These are phyloP conservation scores for Penicillium salamii DNA, from an alignment of 495 filamentous ascomycete species.

Conservation along the genomic window DNA sequence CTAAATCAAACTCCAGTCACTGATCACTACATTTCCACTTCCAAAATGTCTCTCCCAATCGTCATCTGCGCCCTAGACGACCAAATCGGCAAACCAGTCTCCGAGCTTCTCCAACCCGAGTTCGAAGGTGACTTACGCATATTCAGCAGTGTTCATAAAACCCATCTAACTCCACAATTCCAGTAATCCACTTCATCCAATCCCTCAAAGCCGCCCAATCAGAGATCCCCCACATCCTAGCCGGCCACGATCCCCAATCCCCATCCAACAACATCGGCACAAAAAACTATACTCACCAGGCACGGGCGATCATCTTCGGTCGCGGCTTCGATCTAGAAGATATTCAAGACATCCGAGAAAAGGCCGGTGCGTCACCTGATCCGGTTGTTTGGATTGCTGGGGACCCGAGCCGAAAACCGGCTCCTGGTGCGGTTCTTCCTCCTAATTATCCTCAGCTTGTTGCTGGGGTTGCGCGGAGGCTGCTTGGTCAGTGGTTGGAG, in stretches of 20 bases:
- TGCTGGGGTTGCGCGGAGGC: conserved; percentile 1
- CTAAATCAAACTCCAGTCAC: background rate
- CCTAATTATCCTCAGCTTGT: conserved; percentile 15
- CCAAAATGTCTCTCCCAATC: conserved; percentile 16
- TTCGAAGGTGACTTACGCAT: conserved; percentile 24
- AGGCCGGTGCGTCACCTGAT: conserved; percentile 1
- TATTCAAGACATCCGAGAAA: conserved; percentile 13
- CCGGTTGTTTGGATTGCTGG: conserved; percentile 18
- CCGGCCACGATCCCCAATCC: conserved; percentile 22
- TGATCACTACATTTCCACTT: background rate
- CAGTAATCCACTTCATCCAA: conserved; percentile 31
- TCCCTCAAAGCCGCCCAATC: conserved; percentile 14
- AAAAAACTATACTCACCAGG: conserved; percentile 25
- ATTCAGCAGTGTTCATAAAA: too few species aligned
- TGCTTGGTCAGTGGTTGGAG: conserved; percentile 12
- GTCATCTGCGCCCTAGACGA: conserved; percentile 21
- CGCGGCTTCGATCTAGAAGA: conserved; percentile 20
- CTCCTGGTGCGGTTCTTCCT: conserved; percentile 5
- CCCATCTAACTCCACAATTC: background rate
- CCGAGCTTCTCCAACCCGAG: conserved; percentile 24
- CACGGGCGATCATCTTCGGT: conserved; percentile 32
- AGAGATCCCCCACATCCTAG: conserved; percentile 27
- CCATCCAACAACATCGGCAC: conserved; percentile 24
- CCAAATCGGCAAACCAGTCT: conserved; percentile 25
- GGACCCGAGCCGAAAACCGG: conserved; percentile 9